These are phyloP conservation scores for Penicillium waksmanii DNA, from an alignment of 495 filamentous ascomycete genomes.

Conservation along the genomic window DNA sequence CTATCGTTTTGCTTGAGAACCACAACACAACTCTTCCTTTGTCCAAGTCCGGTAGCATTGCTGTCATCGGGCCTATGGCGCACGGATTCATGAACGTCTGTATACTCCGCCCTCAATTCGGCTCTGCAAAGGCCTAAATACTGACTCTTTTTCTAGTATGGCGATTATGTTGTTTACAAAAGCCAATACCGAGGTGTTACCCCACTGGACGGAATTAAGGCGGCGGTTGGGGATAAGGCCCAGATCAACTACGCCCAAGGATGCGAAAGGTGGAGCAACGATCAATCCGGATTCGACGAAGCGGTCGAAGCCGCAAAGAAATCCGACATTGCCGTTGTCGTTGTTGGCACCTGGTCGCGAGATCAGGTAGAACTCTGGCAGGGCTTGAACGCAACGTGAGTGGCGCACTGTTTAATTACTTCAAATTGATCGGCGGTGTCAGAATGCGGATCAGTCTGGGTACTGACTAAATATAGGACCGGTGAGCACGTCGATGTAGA, in stretches of 20 bases:
- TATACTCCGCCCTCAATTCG: conserved; percentile 7
- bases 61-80: conserved; percentile 77
- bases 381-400: conserved; percentile 65
- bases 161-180: conserved; percentile 67
- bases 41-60: conserved; percentile 61
- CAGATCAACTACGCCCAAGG: conserved; percentile 67
- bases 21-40: conserved; percentile 63
- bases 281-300: conserved; percentile 63
- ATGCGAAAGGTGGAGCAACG: conserved; percentile 72
- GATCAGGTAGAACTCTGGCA: conserved; percentile 70
- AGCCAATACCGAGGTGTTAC: conserved; percentile 65
- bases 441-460: conserved; percentile 1
- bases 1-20: conserved; percentile 72
- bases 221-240: conserved; percentile 55
- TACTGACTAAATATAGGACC: conserved; percentile 44
- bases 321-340: conserved; percentile 70
- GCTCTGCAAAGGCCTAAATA: not conserved
- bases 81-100: conserved; percentile 70
- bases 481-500: conserved; percentile 72
- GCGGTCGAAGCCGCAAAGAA: conserved; percentile 64
- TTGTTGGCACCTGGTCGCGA: conserved; percentile 75
- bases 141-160: conserved; percentile 49
- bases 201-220: conserved; percentile 67
- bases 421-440: not conserved
- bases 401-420: conserved; percentile 10